Conservation (phyloP, 257 asterid genomes). For the Thymus mandschuricus region DNA sequence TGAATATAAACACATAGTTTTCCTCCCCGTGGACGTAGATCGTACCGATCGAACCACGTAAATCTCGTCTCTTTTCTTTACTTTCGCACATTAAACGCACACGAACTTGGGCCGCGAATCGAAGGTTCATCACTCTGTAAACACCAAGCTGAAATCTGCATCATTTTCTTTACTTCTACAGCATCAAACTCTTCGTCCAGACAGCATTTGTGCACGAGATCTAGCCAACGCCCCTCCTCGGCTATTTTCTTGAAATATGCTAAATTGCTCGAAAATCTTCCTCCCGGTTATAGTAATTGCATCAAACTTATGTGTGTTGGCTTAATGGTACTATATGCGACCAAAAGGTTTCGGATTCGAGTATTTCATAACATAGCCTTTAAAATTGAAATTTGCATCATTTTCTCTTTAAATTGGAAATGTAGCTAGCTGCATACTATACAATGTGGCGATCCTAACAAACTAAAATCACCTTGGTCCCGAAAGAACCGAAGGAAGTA, state of each 20-base stretch:
- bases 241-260: slow-evolving; percentile 29
- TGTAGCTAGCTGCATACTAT: no score
- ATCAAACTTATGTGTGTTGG: no score
- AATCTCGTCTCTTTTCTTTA: no score
- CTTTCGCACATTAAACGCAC: no score
- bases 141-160: slow-evolving; percentile 37
- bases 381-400: no score
- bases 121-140: slow-evolving; percentile 31
- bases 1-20: no score
- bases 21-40: no score
- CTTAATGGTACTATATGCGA: no score
- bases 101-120: no score
- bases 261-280: slow-evolving; percentile 28
- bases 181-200: slow-evolving; percentile 17
- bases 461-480: slow-evolving; percentile 32
- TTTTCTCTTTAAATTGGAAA: no score
- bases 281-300: slow-evolving; percentile 20
- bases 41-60: no score
- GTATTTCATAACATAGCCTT: neutral
- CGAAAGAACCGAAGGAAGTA: slow-evolving; percentile 36
- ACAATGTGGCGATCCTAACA: neutral
- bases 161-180: slow-evolving; percentile 28
- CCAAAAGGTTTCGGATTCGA: slow-evolving; percentile 26
- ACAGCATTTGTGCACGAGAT: slow-evolving; percentile 26
- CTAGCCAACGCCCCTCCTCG: slow-evolving; percentile 27